These are phyloP conservation scores for Vitis hybrid DNA, from an alignment of 177 flowering plant genomes.

Conservation along the genomic window DNA sequence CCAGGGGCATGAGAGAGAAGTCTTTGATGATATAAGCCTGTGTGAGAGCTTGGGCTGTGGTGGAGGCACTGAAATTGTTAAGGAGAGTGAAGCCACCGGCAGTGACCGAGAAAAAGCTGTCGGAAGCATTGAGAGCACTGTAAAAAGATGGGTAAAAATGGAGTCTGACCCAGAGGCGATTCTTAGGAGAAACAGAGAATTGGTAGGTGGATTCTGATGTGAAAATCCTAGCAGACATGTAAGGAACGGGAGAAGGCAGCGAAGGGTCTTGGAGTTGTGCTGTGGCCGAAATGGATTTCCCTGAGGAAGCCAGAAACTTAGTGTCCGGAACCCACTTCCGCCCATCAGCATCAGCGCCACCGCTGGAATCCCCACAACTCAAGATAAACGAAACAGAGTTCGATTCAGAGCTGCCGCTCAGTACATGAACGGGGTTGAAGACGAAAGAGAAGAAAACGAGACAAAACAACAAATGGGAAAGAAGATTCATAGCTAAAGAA, in stretches of 20 bases:
- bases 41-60: slow-evolving; percentile 65
- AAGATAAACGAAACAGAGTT: slow-evolving; percentile 28
- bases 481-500: slow-evolving; percentile 27
- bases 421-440: neutral
- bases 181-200: slow-evolving; percentile 29
- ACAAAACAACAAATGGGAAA: slow-evolving; percentile 20
- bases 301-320: slow-evolving; percentile 28
- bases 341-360: slow-evolving; percentile 45
- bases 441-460: slow-evolving; percentile 15
- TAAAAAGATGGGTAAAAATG: slow-evolving; percentile 73
- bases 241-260: slow-evolving; percentile 66
- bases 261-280: slow-evolving; percentile 67
- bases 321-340: slow-evolving; percentile 58
- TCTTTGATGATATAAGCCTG: slow-evolving; percentile 62
- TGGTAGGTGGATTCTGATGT: slow-evolving; percentile 36
- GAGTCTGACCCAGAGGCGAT: slow-evolving; percentile 50
- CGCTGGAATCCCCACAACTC: slow-evolving; percentile 42
- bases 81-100: slow-evolving; percentile 51
- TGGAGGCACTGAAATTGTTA: slow-evolving; percentile 65
- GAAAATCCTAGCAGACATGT: slow-evolving; percentile 70
- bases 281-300: slow-evolving; percentile 22
- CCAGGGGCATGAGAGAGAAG: slow-evolving; percentile 31
- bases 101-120: slow-evolving; percentile 38
- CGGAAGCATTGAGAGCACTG: slow-evolving; percentile 22
- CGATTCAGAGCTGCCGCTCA: slow-evolving; percentile 1